These are phyloP conservation scores for Candida vaughaniae DNA, from an alignment of 805 yeast genomes.

Conservation along the genomic window DNA sequence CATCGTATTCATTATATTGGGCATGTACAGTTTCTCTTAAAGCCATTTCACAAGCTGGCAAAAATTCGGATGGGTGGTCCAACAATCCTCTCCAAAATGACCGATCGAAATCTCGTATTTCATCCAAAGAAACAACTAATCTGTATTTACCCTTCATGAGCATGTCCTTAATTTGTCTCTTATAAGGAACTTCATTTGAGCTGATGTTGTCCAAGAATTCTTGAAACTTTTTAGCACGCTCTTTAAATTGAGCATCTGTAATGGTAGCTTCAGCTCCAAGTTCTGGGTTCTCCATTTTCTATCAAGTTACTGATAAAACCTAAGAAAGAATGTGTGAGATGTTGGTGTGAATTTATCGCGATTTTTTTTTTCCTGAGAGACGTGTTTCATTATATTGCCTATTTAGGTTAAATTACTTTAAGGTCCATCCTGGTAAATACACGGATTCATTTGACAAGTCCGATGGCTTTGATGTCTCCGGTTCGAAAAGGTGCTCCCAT, in stretches of 20 bases:
- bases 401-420: slow-evolving; percentile 20
- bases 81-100: slow-evolving; percentile 76
- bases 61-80: slow-evolving; percentile 72
- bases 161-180: slow-evolving; percentile 70
- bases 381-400: slow-evolving; percentile 29
- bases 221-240: slow-evolving; percentile 83
- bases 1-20: slow-evolving; percentile 61
- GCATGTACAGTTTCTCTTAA: slow-evolving; percentile 75
- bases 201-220: slow-evolving; percentile 69
- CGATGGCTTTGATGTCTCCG: background rate
- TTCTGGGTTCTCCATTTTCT: slow-evolving; percentile 4
- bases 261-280: slow-evolving; percentile 18
- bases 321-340: background rate
- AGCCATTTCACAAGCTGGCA: slow-evolving; percentile 90
- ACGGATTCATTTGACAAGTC: slow-evolving; percentile 4
- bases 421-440: slow-evolving; percentile 30
- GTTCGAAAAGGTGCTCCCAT: slow-evolving; percentile 37
- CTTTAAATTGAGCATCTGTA: slow-evolving; percentile 58
- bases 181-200: slow-evolving; percentile 59
- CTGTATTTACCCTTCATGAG: slow-evolving; percentile 65
- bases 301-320: too few species aligned
- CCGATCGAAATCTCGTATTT: slow-evolving; percentile 78
- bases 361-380: slow-evolving; percentile 7
- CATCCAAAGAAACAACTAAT: slow-evolving; percentile 77
- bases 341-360: slow-evolving; percentile 3